Evolutionary conservation across 441 rosid species (phyloP).

Genomic region (Cnidoscolus chayamansa): DNA sequence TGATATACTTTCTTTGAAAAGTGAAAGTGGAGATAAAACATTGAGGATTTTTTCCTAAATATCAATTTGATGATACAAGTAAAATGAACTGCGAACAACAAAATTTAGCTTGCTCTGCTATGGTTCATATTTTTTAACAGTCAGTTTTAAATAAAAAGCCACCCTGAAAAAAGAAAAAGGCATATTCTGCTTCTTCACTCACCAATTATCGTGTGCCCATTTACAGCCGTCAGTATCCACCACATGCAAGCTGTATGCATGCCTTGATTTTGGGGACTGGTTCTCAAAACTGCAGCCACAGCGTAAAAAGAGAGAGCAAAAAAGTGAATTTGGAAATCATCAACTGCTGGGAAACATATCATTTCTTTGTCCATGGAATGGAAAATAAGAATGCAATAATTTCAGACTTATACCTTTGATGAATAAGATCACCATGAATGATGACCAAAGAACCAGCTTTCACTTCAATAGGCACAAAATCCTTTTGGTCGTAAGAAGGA

Average conservation of each 20-base stretch:
- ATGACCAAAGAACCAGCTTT: conserved; percentile 51
- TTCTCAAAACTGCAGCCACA: conserved; percentile 67
- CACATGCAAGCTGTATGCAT: conserved; percentile 89
- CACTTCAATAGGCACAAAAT: conserved; percentile 80
- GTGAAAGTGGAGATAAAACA: not conserved
- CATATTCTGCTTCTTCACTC: conserved; percentile 17
- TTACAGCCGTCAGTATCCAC: conserved; percentile 93
- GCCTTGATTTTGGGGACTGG: conserved; percentile 80
- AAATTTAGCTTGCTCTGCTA: conserved; percentile 1
- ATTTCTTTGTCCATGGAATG: not conserved
- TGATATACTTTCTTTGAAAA: conserved; percentile 1
- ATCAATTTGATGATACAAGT: not conserved
- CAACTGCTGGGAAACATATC: not conserved
- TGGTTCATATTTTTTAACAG: not conserved
- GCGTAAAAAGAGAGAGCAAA: conserved; percentile 17
- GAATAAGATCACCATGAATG: too few species aligned
- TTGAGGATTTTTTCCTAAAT: not conserved
- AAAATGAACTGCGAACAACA: not conserved
- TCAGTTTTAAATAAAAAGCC: not conserved
- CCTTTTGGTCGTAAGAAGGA: conserved; percentile 71
- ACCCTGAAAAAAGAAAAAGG: not conserved
- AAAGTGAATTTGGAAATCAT: not conserved
- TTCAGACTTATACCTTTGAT: conserved; percentile 53
- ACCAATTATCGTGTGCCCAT: conserved; percentile 91
- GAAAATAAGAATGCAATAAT: not conserved